These are phyloP conservation scores for Paecilomyces sp. DNA, from an alignment of 2,329 filamentous ascomycete species.

Conservation along the genomic window DNA sequence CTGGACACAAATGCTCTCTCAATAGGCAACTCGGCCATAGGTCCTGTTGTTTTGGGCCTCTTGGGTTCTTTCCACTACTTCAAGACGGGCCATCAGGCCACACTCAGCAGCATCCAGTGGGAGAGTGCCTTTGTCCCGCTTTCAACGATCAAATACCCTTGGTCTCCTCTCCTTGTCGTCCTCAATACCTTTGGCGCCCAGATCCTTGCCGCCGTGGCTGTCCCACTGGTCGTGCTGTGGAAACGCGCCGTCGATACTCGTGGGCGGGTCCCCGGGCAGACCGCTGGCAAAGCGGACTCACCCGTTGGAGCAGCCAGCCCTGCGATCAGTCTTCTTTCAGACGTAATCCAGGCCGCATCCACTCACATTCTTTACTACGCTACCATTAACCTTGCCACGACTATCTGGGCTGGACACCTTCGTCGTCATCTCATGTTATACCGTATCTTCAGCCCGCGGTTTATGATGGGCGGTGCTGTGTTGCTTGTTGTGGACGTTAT, in stretches of 20 bases:
- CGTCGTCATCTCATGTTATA: conserved; percentile 94
- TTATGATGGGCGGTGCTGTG: conserved; percentile 70
- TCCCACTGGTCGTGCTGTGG: conserved; percentile 81
- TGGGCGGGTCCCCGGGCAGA: conserved; percentile 28
- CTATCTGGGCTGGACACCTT: conserved; percentile 82
- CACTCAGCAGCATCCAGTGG: conserved; percentile 85
- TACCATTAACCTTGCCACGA: conserved; percentile 75
- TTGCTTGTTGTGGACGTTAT: conserved; percentile 73
- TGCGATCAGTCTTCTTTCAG: conserved; percentile 50
- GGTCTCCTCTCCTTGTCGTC: conserved; percentile 71
- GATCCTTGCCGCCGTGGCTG: conserved; percentile 70
- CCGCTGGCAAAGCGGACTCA: conserved; percentile 12
- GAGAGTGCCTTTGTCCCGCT: conserved; percentile 90
- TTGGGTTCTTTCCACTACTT: conserved; percentile 93
- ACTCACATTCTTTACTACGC: conserved; percentile 78
- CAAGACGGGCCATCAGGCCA: conserved; percentile 94
- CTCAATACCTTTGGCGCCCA: conserved; percentile 88
- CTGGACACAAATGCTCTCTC: conserved; percentile 56
- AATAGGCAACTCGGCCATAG: conserved; percentile 59
- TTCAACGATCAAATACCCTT: conserved; percentile 76
- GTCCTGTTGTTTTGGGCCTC: conserved; percentile 76
- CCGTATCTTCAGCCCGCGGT: conserved; percentile 84
- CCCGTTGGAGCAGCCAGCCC: conserved; percentile 16
- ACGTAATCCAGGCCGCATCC: conserved; percentile 62
- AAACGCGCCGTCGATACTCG: conserved; percentile 72